Evolutionary conservation across 495 filamentous ascomycete species (phyloP).

Genomic region (Penicillium bialowiezense): DNA sequence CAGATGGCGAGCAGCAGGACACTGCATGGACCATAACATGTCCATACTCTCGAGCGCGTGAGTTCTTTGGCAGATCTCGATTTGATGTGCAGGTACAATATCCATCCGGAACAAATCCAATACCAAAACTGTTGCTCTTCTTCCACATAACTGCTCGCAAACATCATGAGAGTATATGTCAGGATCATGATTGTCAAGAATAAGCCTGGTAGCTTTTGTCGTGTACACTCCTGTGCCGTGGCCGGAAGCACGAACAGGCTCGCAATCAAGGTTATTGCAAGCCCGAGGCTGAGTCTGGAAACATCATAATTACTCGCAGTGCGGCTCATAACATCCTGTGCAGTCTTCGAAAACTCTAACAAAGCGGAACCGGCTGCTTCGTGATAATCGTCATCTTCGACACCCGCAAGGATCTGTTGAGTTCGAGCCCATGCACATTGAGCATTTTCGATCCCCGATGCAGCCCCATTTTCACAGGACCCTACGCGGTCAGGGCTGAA

Average conservation of each 20-base stretch:
- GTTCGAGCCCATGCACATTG: slow-evolving; percentile 62
- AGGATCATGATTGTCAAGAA: slow-evolving; percentile 41
- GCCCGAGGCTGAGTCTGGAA: slow-evolving; percentile 52
- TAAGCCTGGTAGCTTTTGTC: slow-evolving; percentile 17
- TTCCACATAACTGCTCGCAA: slow-evolving; percentile 95
- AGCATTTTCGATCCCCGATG: slow-evolving; percentile 54
- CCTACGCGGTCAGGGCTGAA: slow-evolving; percentile 40
- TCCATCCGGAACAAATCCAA: slow-evolving; percentile 79
- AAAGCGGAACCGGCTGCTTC: slow-evolving; percentile 22
- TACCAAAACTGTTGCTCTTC: slow-evolving; percentile 99
- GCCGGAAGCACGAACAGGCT: slow-evolving; percentile 31
- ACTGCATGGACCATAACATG: slow-evolving; percentile 4
- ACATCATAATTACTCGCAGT: slow-evolving; percentile 91
- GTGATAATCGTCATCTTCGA: slow-evolving; percentile 4
- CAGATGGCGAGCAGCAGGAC: slow-evolving; percentile 30
- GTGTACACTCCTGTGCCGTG: slow-evolving; percentile 20
- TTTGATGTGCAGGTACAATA: slow-evolving; percentile 60
- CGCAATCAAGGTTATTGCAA: slow-evolving; percentile 44
- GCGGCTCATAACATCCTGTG: slow-evolving; percentile 75
- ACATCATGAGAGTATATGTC: slow-evolving; percentile 84
- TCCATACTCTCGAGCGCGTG: neutral
- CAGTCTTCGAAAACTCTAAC: slow-evolving; percentile 58
- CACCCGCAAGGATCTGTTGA: slow-evolving; percentile 14
- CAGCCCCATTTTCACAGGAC: slow-evolving; percentile 38
- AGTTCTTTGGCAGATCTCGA: slow-evolving; percentile 18